Conservation (phyloP, 768 basidiomycete species). For the Podaxis rugospora region DNA sequence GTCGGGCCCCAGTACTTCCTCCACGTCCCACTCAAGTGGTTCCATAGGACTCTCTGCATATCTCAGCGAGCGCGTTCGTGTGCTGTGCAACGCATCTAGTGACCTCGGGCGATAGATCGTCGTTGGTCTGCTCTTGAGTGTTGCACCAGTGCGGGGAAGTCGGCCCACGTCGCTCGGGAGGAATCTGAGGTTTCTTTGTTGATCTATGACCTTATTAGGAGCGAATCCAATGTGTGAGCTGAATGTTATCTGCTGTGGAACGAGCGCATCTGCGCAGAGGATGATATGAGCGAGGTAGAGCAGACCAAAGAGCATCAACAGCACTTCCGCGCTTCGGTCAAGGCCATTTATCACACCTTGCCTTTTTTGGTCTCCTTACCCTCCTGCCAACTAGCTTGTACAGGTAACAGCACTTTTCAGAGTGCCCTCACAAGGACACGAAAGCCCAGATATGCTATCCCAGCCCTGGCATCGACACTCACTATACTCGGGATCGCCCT, state of each 20-base stretch:
- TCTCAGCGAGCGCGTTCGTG: constrained; percentile 47
- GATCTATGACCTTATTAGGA: not conserved
- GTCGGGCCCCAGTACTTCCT: constrained; percentile 70
- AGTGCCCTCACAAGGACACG: no score
- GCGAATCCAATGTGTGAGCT: constrained; percentile 17
- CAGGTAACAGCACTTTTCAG: not conserved
- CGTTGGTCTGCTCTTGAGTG: constrained; percentile 46
- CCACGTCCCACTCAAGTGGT: constrained; percentile 60
- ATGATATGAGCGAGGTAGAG: constrained; percentile 17
- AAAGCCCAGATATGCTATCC: no score
- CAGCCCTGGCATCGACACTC: no score
- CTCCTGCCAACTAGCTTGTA: not conserved
- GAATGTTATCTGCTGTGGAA: constrained; percentile 17
- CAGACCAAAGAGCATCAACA: constrained; percentile 15
- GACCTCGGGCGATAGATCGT: constrained; percentile 60
- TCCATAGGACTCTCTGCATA: constrained; percentile 40
- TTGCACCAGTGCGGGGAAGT: constrained; percentile 13
- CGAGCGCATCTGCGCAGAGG: constrained; percentile 12
- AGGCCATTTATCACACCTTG: not conserved
- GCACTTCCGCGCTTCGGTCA: not conserved
- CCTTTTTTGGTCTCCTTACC: not conserved
- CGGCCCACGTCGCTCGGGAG: constrained; percentile 13
- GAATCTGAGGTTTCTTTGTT: constrained; percentile 10
- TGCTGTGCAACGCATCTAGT: constrained; percentile 42
- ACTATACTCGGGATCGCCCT: no score